Evolutionary conservation across 1,284 basidiomycete species (phyloP).

Genomic region (Cryptococcus sp.): DNA sequence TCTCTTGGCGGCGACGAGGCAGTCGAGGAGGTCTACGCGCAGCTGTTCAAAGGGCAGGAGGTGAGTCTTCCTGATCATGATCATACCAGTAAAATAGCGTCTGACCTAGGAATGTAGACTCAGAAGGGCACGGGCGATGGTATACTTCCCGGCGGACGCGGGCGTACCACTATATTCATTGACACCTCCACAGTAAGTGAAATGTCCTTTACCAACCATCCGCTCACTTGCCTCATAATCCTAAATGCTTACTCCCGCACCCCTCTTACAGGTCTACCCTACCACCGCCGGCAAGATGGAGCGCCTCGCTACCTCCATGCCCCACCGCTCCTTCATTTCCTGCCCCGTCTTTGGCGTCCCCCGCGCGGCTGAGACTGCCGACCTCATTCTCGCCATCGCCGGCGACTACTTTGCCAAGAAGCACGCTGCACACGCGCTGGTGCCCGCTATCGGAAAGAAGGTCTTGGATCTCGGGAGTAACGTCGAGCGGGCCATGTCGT

Average conservation of each 20-base stretch:
- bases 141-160: constrained; percentile 38
- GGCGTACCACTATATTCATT: constrained; percentile 66
- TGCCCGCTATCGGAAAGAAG: constrained; percentile 76
- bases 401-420: constrained; percentile 83
- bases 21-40: constrained; percentile 64
- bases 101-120: constrained; percentile 12
- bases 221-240: not conserved
- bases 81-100: no score
- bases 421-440: constrained; percentile 63
- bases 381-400: constrained; percentile 72
- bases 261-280: constrained; percentile 61
- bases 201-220: not conserved
- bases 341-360: constrained; percentile 74
- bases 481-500: constrained; percentile 60
- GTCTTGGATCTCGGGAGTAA: constrained; percentile 54
- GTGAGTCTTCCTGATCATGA: constrained; percentile 41
- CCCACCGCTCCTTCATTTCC: constrained; percentile 66
- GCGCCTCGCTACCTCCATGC: constrained; percentile 60
- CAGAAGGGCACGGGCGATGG: constrained; percentile 44
- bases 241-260: not conserved
- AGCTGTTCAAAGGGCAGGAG: constrained; percentile 61
- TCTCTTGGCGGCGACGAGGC: constrained; percentile 70
- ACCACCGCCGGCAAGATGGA: constrained; percentile 73
- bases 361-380: constrained; percentile 62
- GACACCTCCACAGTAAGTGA: constrained; percentile 70